Conservation (phyloP, 164 flowering plant species). For the Platanus orientalis region DNA sequence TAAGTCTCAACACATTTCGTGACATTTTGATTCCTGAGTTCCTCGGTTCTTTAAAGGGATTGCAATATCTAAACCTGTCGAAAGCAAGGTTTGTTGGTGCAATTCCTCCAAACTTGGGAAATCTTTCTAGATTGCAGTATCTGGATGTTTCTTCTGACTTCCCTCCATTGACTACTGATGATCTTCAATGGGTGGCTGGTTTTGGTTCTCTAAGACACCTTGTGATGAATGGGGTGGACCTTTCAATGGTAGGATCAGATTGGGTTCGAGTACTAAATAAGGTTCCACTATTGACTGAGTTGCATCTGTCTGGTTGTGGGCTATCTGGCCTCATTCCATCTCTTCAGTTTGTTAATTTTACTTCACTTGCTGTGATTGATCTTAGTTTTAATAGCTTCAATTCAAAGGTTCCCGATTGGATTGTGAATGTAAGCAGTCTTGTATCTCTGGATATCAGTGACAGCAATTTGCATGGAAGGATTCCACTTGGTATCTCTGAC, state of each 20-base stretch:
- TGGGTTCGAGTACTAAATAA: conserved; percentile 13
- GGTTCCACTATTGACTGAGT: conserved; percentile 18
- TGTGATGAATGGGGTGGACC: conserved; percentile 18
- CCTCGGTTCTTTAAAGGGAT: conserved; percentile 22
- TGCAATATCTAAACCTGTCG: conserved; percentile 28
- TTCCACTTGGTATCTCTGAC: conserved; percentile 33
- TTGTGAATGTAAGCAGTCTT: conserved; percentile 25
- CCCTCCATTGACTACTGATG: conserved; percentile 3
- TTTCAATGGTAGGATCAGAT: conserved; percentile 14
- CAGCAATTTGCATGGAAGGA: conserved; percentile 20
- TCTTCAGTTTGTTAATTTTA: conserved; percentile 19
- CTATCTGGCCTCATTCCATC: conserved; percentile 17
- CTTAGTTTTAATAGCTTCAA: conserved; percentile 25
- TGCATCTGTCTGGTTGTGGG: conserved; percentile 22
- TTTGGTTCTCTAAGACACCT: conserved; percentile 22
- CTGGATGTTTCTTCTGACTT: conserved; percentile 22
- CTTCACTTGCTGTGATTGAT: conserved; percentile 30
- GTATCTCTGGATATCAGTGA: conserved; percentile 16
- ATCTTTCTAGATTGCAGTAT: conserved; percentile 20
- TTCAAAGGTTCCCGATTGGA: conserved; percentile 26
- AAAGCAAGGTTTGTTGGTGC: conserved; percentile 24
- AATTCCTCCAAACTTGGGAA: conserved; percentile 27
- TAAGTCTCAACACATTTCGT: conserved; percentile 27
- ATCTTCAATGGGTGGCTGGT: conserved; percentile 26
- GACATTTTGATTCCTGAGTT: conserved; percentile 26